phyloP scores from a whole-genome alignment of 768 basidiomycete genomes.

The Lactarius trivialis region DNA sequence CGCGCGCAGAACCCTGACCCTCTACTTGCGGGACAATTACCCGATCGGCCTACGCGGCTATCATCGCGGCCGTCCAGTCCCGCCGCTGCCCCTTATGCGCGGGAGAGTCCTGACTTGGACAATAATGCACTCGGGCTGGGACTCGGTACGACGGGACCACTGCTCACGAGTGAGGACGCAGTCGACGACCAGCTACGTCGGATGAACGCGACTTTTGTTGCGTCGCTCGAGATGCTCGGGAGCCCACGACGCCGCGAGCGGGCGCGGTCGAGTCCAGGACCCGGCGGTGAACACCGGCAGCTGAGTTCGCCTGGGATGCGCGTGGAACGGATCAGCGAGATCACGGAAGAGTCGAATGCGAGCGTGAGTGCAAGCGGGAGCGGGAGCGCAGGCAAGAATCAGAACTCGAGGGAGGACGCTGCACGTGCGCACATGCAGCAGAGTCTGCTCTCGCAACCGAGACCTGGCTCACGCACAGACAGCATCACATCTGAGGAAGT shows the following conservation, averaged over 20 bases:
- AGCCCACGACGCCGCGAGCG: slow-evolving; percentile 29
- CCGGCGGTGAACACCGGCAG: slow-evolving; percentile 9
- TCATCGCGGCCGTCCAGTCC: slow-evolving; percentile 11
- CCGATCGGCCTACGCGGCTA: slow-evolving; percentile 2
- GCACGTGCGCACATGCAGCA: slow-evolving; percentile 20
- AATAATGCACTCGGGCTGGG: slow-evolving; percentile 25
- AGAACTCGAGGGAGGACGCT: slow-evolving; percentile 21
- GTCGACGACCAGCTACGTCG: slow-evolving; percentile 55
- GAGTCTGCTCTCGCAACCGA: slow-evolving; percentile 23
- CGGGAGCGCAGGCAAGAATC: slow-evolving; percentile 8
- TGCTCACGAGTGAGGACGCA: slow-evolving; percentile 60
- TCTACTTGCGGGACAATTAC: not conserved
- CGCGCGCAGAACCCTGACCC: slow-evolving; percentile 23
- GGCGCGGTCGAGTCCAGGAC: slow-evolving; percentile 23
- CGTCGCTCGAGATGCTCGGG: slow-evolving; percentile 53
- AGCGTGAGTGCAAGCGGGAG: slow-evolving; percentile 1
- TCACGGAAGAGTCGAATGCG: slow-evolving; percentile 16
- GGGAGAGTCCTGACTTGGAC: slow-evolving; percentile 23
- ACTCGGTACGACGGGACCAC: slow-evolving; percentile 36
- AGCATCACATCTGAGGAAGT: slow-evolving; percentile 44
- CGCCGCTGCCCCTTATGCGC: not conserved
- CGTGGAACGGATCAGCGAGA: slow-evolving; percentile 23
- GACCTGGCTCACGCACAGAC: slow-evolving; percentile 35
- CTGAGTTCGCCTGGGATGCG: slow-evolving; percentile 12
- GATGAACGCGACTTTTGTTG: slow-evolving; percentile 65